These are phyloP conservation scores for Solanum ossicruentum DNA, from an alignment of 257 asterid species.

Conservation along the genomic window DNA sequence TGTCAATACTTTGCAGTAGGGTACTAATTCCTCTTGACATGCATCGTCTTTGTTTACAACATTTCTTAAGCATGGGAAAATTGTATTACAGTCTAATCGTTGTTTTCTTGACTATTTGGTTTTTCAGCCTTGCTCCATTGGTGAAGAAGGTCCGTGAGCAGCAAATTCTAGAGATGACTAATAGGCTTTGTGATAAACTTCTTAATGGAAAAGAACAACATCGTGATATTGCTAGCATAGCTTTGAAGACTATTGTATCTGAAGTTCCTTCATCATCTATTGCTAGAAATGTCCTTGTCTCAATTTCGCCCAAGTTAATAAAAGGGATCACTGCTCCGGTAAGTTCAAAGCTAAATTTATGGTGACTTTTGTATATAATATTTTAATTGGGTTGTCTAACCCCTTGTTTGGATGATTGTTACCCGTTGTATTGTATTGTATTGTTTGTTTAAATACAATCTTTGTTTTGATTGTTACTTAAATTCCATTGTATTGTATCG, in stretches of 20 bases:
- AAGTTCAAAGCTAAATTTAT: slow-evolving; percentile 11
- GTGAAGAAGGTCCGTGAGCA: slow-evolving; percentile 83
- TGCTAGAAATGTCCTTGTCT: slow-evolving; percentile 64
- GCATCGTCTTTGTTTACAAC: background rate
- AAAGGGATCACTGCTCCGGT: slow-evolving; percentile 69
- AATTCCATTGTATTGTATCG: too few relatives aligned
- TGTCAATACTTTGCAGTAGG: background rate
- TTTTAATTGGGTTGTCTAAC: background rate
- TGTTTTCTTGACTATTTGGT: slow-evolving; percentile 4
- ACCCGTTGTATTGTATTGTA: too few relatives aligned
- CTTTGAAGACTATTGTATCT: slow-evolving; percentile 89
- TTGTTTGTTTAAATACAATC: too few relatives aligned
- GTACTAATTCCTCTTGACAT: background rate
- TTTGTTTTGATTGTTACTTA: too few relatives aligned
- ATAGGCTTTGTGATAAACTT: slow-evolving; percentile 89
- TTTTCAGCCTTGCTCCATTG: slow-evolving; percentile 64
- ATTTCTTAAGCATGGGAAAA: background rate
- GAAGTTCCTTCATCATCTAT: slow-evolving; percentile 79
- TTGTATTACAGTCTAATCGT: slow-evolving; percentile 1
- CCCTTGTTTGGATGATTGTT: too few relatives aligned
- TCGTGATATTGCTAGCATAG: slow-evolving; percentile 95
- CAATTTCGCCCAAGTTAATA: slow-evolving; percentile 81
- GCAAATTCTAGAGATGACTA: slow-evolving; percentile 80
- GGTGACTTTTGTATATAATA: background rate
- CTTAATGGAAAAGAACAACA: slow-evolving; percentile 88